Conservation (phyloP, 257 asterid species). For the Nicotiana knightiana region DNA sequence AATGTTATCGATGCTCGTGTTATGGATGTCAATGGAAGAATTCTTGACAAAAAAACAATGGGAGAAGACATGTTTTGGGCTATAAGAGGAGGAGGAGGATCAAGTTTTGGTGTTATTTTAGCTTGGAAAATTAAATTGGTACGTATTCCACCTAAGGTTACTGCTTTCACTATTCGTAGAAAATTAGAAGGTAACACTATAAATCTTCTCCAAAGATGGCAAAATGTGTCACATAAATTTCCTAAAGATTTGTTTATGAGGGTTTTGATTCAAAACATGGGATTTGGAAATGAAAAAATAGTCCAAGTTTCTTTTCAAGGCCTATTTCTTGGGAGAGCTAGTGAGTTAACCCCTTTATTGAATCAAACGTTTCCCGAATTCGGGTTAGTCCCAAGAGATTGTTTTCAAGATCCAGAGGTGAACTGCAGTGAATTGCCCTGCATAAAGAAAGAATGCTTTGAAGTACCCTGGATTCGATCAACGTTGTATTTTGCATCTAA, state of each 20-base stretch:
- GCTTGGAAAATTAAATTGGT: conserved; percentile 27
- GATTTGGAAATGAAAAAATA: background rate
- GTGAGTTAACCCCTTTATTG: conserved; percentile 12
- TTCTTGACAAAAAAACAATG: conserved; percentile 17
- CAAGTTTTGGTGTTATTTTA: conserved; percentile 19
- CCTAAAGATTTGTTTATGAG: conserved; percentile 18
- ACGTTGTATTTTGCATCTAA: conserved; percentile 12
- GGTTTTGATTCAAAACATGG: conserved; percentile 16
- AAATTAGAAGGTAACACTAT: conserved; percentile 5
- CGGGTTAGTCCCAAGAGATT: background rate
- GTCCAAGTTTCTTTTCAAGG: conserved; percentile 16
- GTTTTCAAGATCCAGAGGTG: background rate
- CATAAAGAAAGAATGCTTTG: conserved; percentile 6
- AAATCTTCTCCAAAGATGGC: conserved; percentile 17
- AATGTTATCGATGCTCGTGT: conserved; percentile 24
- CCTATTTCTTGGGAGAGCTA: conserved; percentile 14
- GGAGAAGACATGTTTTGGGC: conserved; percentile 32
- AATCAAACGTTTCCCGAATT: conserved; percentile 20
- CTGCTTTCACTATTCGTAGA: conserved; percentile 17
- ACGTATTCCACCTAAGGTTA: conserved; percentile 11
- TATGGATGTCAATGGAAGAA: conserved; percentile 9
- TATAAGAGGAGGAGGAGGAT: conserved; percentile 29
- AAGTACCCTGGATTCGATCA: conserved; percentile 20
- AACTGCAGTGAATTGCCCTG: background rate
- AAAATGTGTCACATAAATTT: conserved; percentile 10